Evolutionary conservation across 2,329 filamentous ascomycete species (phyloP), one percentile per base, ranked within the genome.

Genomic region (Annulohypoxylon truncatum): DNA sequence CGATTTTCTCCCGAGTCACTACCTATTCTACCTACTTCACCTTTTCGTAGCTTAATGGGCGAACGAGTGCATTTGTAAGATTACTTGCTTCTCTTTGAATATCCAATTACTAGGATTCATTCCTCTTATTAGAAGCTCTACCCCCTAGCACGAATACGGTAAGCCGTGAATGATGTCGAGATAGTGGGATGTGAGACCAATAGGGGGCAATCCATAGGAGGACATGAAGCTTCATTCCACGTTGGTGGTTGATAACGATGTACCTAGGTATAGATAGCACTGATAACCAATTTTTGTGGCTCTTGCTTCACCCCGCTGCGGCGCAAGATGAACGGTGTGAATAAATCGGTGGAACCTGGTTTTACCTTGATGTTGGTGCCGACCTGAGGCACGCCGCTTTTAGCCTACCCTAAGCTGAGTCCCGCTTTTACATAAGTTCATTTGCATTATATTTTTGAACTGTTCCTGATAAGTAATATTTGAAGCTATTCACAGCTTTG

Each of bases 261-360:
- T 42, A 42, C 38, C 18, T 18, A 18, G 18, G 35, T 40, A 40
- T 35, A 35, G 3, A 7, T 28, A 28, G 22, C n/a, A n/a, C n/a
- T n/a, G n/a, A n/a, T n/a, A n/a, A n/a, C n/a, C n/a, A n/a, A n/a
- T n/a, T n/a, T n/a, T n/a, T 50, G 55, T 58, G 55, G 55, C 55
- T 50, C 31, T 31, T 58, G 47, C 56, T 46, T 52, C 35, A 60
- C 56, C 56, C 56, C 56, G 47, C 56, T 53, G 47, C 28, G 48
- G 48, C 46, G 33, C 24, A 58, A 13, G 20, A 13, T 42, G 10
- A 10, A 42, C 35, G 35, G 35, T 18, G 35, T 38, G 35, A 38
- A 38, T 38, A 38, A 38, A 38, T 38, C 15, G n/a, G 35, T 7
- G n/a, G 35, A 18, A 18, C n/a, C n/a, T n/a, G n/a, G n/a, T n/a